A percentile compares a stretch with the other conserved stretches of the same genome.
Conservation (phyloP, 805 yeast species). For the Blastobotrys peoriensis region DNA sequence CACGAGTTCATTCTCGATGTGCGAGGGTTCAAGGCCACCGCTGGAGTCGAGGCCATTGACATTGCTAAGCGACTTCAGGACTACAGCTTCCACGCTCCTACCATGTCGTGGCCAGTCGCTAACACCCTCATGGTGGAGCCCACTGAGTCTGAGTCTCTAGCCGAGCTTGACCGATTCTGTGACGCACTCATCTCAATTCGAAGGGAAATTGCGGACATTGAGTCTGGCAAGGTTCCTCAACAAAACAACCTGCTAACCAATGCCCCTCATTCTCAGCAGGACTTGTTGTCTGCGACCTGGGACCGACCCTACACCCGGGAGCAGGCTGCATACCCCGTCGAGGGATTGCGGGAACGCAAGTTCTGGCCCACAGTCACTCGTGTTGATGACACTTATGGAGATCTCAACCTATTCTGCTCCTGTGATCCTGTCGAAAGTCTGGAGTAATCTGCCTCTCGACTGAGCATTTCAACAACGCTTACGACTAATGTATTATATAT, state of each 20-base stretch:
- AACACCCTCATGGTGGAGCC: constrained; percentile 98
- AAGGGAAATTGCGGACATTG: constrained; percentile 69
- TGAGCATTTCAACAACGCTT: too few species aligned
- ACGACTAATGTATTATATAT: too few species aligned
- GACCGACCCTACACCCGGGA: constrained; percentile 85
- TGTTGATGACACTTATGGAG: constrained; percentile 93
- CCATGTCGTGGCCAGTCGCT: constrained; percentile 98
- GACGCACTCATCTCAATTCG: constrained; percentile 81
- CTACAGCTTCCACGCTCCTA: constrained; percentile 98
- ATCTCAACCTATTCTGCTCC: constrained; percentile 84
- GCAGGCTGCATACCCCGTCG: constrained; percentile 87
- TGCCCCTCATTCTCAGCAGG: constrained; percentile 88
- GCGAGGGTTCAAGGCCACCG: constrained; percentile 65
- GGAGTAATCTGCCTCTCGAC: constrained; percentile 8
- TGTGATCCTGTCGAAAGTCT: constrained; percentile 40
- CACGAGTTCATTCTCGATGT: constrained; percentile 94
- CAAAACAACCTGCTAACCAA: constrained; percentile 60
- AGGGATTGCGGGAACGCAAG: constrained; percentile 65
- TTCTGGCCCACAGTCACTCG: constrained; percentile 96
- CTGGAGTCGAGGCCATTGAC: constrained; percentile 90
- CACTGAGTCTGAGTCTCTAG: constrained; percentile 87
- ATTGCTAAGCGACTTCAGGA: constrained; percentile 96
- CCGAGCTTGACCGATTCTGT: constrained; percentile 84
- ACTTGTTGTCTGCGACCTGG: constrained; percentile 72
- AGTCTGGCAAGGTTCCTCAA: constrained; percentile 52